These are phyloP conservation scores for Xylaria sp. DNA, from an alignment of 2,329 filamentous ascomycete species.

Conservation along the genomic window DNA sequence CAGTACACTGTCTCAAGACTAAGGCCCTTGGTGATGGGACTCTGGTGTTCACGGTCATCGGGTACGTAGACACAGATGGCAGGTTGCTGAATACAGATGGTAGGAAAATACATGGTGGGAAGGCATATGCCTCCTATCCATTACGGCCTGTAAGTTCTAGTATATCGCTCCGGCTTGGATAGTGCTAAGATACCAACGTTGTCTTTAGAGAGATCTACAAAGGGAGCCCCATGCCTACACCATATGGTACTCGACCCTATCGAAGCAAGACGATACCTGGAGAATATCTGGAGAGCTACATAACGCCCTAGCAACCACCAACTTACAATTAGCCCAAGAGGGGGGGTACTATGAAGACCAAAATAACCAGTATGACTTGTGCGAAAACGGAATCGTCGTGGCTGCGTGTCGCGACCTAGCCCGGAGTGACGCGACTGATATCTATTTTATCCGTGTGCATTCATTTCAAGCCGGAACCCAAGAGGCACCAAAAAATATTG, in stretches of 20 bases:
- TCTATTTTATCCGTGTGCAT: constrained; percentile 19
- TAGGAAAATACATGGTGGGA: constrained; percentile 46
- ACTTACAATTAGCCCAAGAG: constrained; percentile 50
- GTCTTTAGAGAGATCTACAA: constrained; percentile 50
- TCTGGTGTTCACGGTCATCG: constrained; percentile 53
- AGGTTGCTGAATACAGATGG: constrained; percentile 50
- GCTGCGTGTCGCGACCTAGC: constrained; percentile 18
- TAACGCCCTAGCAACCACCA: constrained; percentile 50
- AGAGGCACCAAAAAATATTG: constrained; percentile 8
- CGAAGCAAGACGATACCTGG: constrained; percentile 48
- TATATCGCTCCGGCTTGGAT: neutral
- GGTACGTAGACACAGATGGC: constrained; percentile 49
- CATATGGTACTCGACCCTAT: constrained; percentile 55
- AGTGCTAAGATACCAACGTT: neutral
- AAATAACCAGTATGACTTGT: constrained; percentile 50
- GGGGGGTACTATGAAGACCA: constrained; percentile 45
- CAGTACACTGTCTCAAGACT: constrained; percentile 51
- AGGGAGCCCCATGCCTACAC: constrained; percentile 48
- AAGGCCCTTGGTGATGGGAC: constrained; percentile 50
- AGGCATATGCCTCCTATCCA: constrained; percentile 51
- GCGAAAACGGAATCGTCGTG: constrained; percentile 52
- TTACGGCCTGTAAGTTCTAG: constrained; percentile 50
- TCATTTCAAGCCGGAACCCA: constrained; percentile 4
- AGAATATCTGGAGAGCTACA: constrained; percentile 46
- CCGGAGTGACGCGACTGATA: neutral